A percentile compares a stretch with the other conserved stretches of the same genome.
Evolutionary conservation across 768 basidiomycete genomes (phyloP).

Genomic region (Tulasnella sp.): DNA sequence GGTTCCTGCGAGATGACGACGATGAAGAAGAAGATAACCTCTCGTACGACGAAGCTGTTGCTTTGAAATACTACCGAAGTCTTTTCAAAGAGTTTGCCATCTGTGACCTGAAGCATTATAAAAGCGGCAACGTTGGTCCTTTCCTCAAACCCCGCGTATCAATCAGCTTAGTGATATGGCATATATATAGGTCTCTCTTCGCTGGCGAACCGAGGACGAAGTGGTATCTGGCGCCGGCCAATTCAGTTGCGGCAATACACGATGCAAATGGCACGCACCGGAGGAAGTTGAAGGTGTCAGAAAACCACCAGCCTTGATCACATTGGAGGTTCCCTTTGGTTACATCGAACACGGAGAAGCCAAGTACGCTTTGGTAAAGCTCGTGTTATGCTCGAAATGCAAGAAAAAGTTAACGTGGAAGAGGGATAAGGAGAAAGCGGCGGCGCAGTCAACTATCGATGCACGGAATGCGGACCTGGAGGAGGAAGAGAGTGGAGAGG

Average conservation of each 20-base stretch:
- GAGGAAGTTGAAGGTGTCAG: slow-evolving; percentile 27
- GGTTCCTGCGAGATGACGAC: slow-evolving; percentile 67
- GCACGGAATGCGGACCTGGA: not conserved
- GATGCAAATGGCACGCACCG: slow-evolving; percentile 64
- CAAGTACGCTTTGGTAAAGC: slow-evolving; percentile 83
- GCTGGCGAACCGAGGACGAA: slow-evolving; percentile 91
- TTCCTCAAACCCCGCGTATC: not conserved
- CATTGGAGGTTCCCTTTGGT: slow-evolving; percentile 85
- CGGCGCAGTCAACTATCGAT: not conserved
- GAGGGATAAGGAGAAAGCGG: slow-evolving; percentile 54
- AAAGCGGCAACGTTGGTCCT: slow-evolving; percentile 70
- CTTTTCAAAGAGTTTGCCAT: slow-evolving; percentile 90
- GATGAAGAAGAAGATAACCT: slow-evolving; percentile 37
- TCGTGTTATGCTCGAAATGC: slow-evolving; percentile 78
- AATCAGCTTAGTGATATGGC: not conserved
- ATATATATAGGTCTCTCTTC: slow-evolving; percentile 65
- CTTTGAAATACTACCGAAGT: slow-evolving; percentile 79
- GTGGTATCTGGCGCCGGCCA: slow-evolving; percentile 83
- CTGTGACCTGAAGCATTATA: slow-evolving; percentile 94
- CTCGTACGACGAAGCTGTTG: slow-evolving; percentile 82
- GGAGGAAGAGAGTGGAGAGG: not conserved
- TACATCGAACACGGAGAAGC: slow-evolving; percentile 73
- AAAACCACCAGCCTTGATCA: slow-evolving; percentile 47
- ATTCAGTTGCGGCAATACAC: slow-evolving; percentile 82
- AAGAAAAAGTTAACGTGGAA: slow-evolving; percentile 85